Conservation (phyloP, 2,329 filamentous ascomycete species). For the Microdochium trichocladiopsis region DNA sequence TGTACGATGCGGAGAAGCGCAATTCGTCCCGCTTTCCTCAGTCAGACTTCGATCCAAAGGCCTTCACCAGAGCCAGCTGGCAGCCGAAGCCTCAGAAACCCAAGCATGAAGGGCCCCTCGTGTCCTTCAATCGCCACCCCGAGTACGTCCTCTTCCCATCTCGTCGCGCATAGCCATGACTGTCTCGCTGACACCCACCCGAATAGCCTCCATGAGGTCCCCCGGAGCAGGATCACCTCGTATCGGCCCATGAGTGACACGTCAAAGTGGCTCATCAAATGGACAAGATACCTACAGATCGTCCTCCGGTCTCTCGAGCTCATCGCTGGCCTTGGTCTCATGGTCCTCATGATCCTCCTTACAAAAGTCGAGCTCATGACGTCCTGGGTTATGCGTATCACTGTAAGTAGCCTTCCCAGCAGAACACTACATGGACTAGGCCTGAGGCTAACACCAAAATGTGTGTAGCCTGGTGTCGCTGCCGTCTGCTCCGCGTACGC, state of each 20-base stretch:
- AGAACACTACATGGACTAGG: not conserved
- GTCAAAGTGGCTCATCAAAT: conserved; percentile 66
- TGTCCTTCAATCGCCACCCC: conserved; percentile 80
- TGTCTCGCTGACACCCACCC: not conserved
- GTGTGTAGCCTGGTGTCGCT: conserved; percentile 65
- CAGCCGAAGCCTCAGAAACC: conserved; percentile 53
- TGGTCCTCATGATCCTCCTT: conserved; percentile 73
- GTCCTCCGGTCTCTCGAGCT: conserved; percentile 60
- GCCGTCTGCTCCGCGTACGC: conserved; percentile 68
- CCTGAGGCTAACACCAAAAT: conserved; percentile 11
- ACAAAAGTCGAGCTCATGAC: conserved; percentile 56
- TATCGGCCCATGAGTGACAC: conserved; percentile 61
- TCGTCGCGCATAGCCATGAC: not conserved
- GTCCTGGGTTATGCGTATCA: conserved; percentile 70
- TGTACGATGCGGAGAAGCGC: conserved; percentile 55
- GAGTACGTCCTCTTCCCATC: conserved; percentile 50
- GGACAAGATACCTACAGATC: conserved; percentile 62
- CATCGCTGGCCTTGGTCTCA: conserved; percentile 60
- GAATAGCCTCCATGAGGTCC: conserved; percentile 51
- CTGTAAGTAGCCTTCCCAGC: conserved; percentile 43
- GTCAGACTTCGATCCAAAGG: conserved; percentile 76
- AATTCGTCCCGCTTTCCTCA: conserved; percentile 40
- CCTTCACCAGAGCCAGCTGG: conserved; percentile 74
- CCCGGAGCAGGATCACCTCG: conserved; percentile 53
- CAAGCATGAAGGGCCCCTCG: conserved; percentile 66